Evolutionary conservation across 2,329 filamentous ascomycete species (phyloP), one percentile per base, ranked within the genome.

Genomic region (Davidsoniella neocaledoniae): DNA sequence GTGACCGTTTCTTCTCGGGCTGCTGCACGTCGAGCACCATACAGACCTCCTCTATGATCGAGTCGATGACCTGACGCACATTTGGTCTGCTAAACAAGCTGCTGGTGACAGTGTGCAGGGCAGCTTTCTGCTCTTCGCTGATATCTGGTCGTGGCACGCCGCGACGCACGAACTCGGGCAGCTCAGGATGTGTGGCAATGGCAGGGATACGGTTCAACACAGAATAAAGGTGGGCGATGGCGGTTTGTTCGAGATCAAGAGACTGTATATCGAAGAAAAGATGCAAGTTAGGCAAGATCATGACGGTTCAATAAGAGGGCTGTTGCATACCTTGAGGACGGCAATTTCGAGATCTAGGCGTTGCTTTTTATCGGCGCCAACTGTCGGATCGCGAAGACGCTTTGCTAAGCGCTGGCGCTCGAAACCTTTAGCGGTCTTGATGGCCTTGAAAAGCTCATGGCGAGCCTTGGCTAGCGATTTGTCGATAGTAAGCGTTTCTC

Each of bases 401-500:
- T 77, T 81, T 54, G 80, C 73, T 53, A 83, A 72, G 55, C 86
- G 83, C 64, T 90, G 85, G 43, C 83, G 73, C 67, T 90, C 84
- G 59, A 86, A 82, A 43, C 80, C 79, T 60, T 84, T 86, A 51
- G 79, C 81, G 9, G 72, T 68, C 63, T 86, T 86, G 53, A 90
- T 69, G 0, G 80, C 81, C 52, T 76, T 73, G 54, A 72, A 72
- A 7, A 90, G 68, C 36, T 78, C 70, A 59, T 76, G 77, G 55
- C 72, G 69, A 57, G 71, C 67, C 56, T 74, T 71, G 7, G 68
- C 63, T n/a, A 80, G 65, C 54, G 70, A 68, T 7, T 70, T 66
- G 7, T 70, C 65, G 43, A 77, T 62, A 51, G 61, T 65, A 26
- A 65, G 62, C 43, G 71, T 67, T 51, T 60, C 60, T 52, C 74